phyloP scores from a whole-genome alignment of 2,329 filamentous ascomycete genomes.

The Colletotrichum lupini region DNA sequence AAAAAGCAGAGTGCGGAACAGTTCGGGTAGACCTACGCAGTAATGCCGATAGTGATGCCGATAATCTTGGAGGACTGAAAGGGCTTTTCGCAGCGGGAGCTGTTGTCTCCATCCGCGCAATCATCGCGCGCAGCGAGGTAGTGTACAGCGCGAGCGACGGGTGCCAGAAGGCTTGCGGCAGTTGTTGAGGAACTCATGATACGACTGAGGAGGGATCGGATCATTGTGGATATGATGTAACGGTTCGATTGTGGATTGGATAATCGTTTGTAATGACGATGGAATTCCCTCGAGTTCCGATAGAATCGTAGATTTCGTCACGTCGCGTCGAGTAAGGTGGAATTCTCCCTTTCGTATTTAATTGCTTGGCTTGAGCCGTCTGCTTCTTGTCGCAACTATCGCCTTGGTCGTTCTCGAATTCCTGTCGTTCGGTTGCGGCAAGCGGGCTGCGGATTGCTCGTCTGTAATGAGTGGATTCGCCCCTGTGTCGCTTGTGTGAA shows the following conservation, averaged over 20 bases:
- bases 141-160: slow-evolving; percentile 10
- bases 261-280: not conserved
- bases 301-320: not conserved
- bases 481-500: slow-evolving; percentile 31
- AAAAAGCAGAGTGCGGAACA: no score
- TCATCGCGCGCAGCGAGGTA: slow-evolving; percentile 16
- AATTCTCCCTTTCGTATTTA: not conserved
- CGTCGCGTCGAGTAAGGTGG: not conserved
- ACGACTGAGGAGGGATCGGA: not conserved
- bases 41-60: slow-evolving; percentile 23
- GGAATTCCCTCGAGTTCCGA: not conserved
- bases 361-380: not conserved
- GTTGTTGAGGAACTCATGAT: not conserved
- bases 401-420: slow-evolving; percentile 2
- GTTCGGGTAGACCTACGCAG: slow-evolving; percentile 14
- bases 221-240: slow-evolving; percentile 6
- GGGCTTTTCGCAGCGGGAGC: slow-evolving; percentile 29
- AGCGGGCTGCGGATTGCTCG: slow-evolving; percentile 3
- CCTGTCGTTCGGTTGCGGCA: not conserved
- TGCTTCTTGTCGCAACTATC: slow-evolving; percentile 1
- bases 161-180: slow-evolving; percentile 12
- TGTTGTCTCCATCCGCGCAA: slow-evolving; percentile 14
- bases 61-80: slow-evolving; percentile 25
- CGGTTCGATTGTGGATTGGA: not conserved
- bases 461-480: slow-evolving; percentile 29